phyloP scores from a whole-genome alignment of 1,284 basidiomycete species.

The Ganoderma lucidum region DNA sequence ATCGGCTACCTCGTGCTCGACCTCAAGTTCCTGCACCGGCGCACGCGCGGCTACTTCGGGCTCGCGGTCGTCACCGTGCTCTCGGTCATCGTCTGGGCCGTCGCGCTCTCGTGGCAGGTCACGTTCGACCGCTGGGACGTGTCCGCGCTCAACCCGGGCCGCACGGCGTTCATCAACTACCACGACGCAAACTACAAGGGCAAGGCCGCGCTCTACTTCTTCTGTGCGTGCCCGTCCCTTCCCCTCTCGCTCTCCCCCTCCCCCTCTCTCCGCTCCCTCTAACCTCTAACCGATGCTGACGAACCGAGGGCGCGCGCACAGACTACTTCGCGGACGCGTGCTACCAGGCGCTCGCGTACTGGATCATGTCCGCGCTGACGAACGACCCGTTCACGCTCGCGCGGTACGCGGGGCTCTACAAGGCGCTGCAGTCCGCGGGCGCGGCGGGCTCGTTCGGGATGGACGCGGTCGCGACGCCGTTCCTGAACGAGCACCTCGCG shows the following conservation, averaged over 20 bases:
- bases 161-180: conserved; percentile 43
- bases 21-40: conserved; percentile 43
- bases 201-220: conserved; percentile 50
- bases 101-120: conserved; percentile 47
- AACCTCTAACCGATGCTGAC: not conserved
- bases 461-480: conserved; percentile 53
- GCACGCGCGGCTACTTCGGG: conserved; percentile 49
- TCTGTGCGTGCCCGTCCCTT: conserved; percentile 43
- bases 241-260: not conserved
- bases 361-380: conserved; percentile 54
- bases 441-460: conserved; percentile 54
- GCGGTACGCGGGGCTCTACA: conserved; percentile 51
- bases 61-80: conserved; percentile 45
- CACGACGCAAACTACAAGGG: conserved; percentile 41
- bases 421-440: conserved; percentile 50
- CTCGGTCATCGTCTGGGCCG: conserved; percentile 48
- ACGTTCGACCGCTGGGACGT: conserved; percentile 41
- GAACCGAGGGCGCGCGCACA: conserved; percentile 15
- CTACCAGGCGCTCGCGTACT: conserved; percentile 50
- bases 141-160: conserved; percentile 15
- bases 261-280: not conserved
- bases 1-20: conserved; percentile 53
- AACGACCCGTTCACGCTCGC: conserved; percentile 55
- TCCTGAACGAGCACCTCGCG: conserved; percentile 49
- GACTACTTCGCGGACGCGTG: conserved; percentile 48